Percentiles rank a stretch among this genome's conserved stretches.
Conservation (phyloP, 2,329 filamentous ascomycete genomes). For the Chaetomium sp. region DNA sequence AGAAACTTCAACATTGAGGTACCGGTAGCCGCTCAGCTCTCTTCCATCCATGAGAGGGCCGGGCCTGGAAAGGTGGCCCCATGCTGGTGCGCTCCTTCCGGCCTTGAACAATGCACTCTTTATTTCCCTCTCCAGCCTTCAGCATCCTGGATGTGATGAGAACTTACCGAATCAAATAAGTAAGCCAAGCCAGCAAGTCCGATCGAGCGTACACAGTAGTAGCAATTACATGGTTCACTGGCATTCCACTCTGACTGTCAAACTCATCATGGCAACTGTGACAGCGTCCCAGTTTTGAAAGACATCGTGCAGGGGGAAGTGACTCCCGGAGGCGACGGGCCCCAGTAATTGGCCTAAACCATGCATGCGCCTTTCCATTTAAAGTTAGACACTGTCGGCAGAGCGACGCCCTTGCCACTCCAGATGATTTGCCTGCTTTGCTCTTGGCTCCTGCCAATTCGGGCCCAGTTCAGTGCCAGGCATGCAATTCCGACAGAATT, state of each 20-base stretch:
- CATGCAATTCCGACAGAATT: constrained; percentile 36
- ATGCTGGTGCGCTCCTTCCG: not conserved
- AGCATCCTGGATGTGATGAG: not conserved
- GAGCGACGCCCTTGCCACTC: not conserved
- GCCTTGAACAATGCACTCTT: not conserved
- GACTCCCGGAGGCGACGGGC: not conserved
- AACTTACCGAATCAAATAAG: not conserved
- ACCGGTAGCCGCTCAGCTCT: constrained; percentile 3
- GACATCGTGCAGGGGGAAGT: not conserved
- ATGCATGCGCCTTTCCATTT: not conserved
- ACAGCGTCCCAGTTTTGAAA: not conserved
- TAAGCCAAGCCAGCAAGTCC: no score
- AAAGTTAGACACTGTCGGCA: constrained; percentile 6
- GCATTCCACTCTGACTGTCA: not conserved
- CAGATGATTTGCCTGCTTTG: constrained; percentile 8
- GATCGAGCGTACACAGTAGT: no score
- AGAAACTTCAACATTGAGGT: not conserved
- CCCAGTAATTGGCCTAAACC: not conserved
- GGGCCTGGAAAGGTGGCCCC: not conserved
- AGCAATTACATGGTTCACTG: no score
- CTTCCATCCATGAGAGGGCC: not conserved
- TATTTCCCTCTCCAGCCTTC: not conserved
- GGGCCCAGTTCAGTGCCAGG: constrained; percentile 21
- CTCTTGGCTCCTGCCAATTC: constrained; percentile 25
- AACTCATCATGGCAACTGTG: not conserved